Evolutionary conservation across 2,329 filamentous ascomycete species (phyloP), one percentile per base, ranked within the genome.

Genomic region (Lecanicillium sp.): DNA sequence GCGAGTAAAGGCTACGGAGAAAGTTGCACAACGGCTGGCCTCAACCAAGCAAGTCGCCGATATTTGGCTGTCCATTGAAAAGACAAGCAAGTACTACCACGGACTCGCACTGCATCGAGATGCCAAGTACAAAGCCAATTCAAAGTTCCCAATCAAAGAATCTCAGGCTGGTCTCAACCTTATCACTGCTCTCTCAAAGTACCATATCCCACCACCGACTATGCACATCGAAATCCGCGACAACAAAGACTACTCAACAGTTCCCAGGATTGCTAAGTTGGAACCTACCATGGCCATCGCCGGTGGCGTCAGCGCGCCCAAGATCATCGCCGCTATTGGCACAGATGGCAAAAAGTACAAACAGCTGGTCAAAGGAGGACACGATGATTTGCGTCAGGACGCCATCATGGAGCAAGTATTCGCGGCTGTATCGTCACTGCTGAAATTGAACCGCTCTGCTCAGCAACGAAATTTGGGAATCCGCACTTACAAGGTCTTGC

Each of bases 321-420:
- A 98, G 64, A 89, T 96, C 54, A 83, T 97, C 49, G 93, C 89
- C 0, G 87, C 85, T 2, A 67, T 88, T 17, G 88, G 83, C 14
- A 87, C 78, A 15, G 80, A 96, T 64, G 94, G 93, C 6, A 70
- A 76, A 48, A 78, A 76, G 29, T 95, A 90, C 69, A 95, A 87
- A 64, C 90, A 96, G 67, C 73, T 98, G 52, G 87, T 95, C 62
- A 98, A 98, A 73, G 90, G 90, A 53, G 90, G 93, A 15, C 91
- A 91, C 60, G 93, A 98, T 63, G 91, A 98, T 62, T 77, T 99
- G 11, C 86, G 94, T 8, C 93, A 98, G 69, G 93, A 99, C 60
- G 89, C 91, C 37, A 98, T 82, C 72, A 99, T 99, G 94, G 94
- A 98, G 66, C 93, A 99, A 67, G 93, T 98, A 1, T 99, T 98